Evolutionary conservation across 1,284 basidiomycete genomes (phyloP), one percentile per base, ranked within the genome.

Genomic region (Trichosporon sp.): DNA sequence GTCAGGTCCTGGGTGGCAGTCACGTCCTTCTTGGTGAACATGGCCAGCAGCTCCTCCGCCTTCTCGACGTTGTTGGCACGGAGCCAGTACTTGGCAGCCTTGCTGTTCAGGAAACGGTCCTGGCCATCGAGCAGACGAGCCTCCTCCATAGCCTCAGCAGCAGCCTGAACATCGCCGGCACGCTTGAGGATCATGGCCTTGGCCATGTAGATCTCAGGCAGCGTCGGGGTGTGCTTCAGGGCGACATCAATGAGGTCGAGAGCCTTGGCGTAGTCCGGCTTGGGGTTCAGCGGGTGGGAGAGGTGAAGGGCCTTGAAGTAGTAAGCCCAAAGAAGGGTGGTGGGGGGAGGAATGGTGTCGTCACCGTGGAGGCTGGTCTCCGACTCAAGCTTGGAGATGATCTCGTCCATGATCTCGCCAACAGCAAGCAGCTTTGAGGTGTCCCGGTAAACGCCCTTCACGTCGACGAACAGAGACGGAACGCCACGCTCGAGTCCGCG

Each of bases 231-330:
- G 80, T 99, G 96, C 19, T 85, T 79, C 16, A 95, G 85, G 1
- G 94, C 88, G 0, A 83, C 76, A 37, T 90, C 87, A 35, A 98
- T 86, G 19, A 92, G 85, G 19, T 87, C 84, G 12, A 98, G 85
- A 0, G 96, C 90, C 65, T 87, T 86, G 3, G 83, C 75, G 65
- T 84, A 79, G 32, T 84, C 76, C 7, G 83, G 83, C 32, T 76
- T 78, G 14, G 80, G 89, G 85, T 76, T 87, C 84, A 31, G 86
- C 81, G 48, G 85, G 78, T 88, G 88, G 0, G 94, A 92, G 78
- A 96, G 88, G 83, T 98, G 95, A 75, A 98, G 93, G 0, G 94
- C 91, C 64, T 98, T 90, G 87, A 92, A 98, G 86, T 98, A 98
- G 68, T 98, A 89, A 4, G 92, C 90, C 96, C 97, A 99, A 21